These are phyloP conservation scores for Cordia subcordata DNA, from an alignment of 257 asterid genomes.

Conservation along the genomic window DNA sequence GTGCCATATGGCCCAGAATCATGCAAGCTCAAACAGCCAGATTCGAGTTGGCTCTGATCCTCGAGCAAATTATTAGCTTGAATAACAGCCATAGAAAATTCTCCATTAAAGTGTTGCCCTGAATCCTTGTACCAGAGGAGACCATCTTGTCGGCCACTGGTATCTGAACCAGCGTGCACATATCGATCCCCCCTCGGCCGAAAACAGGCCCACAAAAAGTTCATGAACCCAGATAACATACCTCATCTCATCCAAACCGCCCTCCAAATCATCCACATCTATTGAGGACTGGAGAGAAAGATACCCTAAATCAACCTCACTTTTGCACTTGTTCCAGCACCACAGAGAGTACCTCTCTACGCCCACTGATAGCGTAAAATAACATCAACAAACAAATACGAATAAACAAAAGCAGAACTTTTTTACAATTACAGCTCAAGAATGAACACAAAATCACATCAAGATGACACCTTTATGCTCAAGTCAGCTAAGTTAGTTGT, in stretches of 20 bases:
- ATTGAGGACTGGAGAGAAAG: slow-evolving; percentile 15
- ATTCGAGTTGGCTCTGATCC: slow-evolving; percentile 72
- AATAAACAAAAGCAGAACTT: slow-evolving; percentile 24
- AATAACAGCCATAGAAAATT: slow-evolving; percentile 79
- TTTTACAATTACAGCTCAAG: neutral
- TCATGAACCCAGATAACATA: slow-evolving; percentile 59
- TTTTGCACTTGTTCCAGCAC: slow-evolving; percentile 13
- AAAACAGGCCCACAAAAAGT: slow-evolving; percentile 59
- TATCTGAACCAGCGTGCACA: slow-evolving; percentile 45
- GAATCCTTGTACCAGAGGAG: slow-evolving; percentile 69
- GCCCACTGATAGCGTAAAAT: slow-evolving; percentile 22
- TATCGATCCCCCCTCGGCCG: slow-evolving; percentile 45
- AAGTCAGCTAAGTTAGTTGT: slow-evolving; percentile 9
- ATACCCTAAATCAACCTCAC: slow-evolving; percentile 5
- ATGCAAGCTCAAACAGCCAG: slow-evolving; percentile 52
- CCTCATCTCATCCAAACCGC: slow-evolving; percentile 78
- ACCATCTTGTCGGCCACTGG: slow-evolving; percentile 60
- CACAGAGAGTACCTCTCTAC: slow-evolving; percentile 10
- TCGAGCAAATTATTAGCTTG: slow-evolving; percentile 70
- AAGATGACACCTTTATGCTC: neutral
- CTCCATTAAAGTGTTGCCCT: slow-evolving; percentile 64
- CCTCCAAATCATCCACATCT: slow-evolving; percentile 47
- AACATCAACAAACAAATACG: slow-evolving; percentile 8
- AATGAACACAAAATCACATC: slow-evolving; percentile 2
- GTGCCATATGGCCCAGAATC: slow-evolving; percentile 67